Evolutionary conservation across 2,329 filamentous ascomycete species (phyloP), one percentile per base, ranked within the genome.

Genomic region (Coniosporium tulheliwenetii): DNA sequence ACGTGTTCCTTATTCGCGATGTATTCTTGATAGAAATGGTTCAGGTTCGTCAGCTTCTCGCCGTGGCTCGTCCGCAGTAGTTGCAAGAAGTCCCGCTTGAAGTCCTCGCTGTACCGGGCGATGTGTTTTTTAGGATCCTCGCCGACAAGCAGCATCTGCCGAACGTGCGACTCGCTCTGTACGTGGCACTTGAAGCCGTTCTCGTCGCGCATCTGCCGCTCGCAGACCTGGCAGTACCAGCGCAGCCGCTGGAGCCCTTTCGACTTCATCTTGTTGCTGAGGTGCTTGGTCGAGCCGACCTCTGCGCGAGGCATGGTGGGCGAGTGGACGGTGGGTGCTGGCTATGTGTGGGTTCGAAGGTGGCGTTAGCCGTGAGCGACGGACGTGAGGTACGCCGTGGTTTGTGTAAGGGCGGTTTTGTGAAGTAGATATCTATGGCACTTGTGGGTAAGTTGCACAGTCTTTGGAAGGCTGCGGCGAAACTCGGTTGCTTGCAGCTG

Each of bases 1-100:
- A 91, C 67, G 56, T 96, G 89, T 52, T 85, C 73, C 59, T 87
- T 86, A 50, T 89, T 81, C 12, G 77, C 71, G 50, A 96, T 95
- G 52, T 93, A 91, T 54, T 87, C 80, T 57, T 96, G 85, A 62
- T 98, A 98, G 59, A 96, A 96, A 45, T 84, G 79, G 54, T 98
- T 98, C 39, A 87, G 75, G 30, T 87, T 74, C 1, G 96, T 78
- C 51, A 77, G 74, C 60, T 98, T 98, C 61, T 94, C 86, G 46
- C 86, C 85, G 53, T 98, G 91, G 0, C 79, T 75, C 0, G 87
- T 94, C 43, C 77, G 73, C 5, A 98, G 68, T 2, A 91, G 67
- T 43, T 76, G 68, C 1, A 93, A 47, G 51, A 94, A 94, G 54
- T 93, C 84, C 43, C 73, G 72, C 46, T 81, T 65, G 58, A 98